phyloP scores from a whole-genome alignment of 257 asterid species.

The Solanum tacnaense region DNA sequence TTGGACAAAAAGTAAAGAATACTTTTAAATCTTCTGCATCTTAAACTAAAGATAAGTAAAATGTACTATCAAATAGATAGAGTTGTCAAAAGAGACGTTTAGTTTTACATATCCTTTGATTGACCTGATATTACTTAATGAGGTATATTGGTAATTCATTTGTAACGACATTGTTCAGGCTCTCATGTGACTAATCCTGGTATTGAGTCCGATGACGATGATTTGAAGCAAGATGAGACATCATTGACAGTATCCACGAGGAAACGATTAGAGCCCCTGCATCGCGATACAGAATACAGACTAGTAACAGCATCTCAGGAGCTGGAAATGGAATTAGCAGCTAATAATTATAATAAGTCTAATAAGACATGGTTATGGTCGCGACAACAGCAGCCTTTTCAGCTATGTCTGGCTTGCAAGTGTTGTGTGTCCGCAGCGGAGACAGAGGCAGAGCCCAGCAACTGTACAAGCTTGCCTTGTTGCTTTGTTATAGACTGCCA shows the following conservation, averaged over 20 bases:
- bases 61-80: too few relatives aligned
- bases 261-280: neutral
- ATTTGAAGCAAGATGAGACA: neutral
- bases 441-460: neutral
- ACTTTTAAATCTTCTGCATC: neutral
- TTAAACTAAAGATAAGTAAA: neutral
- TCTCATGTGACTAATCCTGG: neutral
- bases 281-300: neutral
- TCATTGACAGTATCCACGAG: neutral
- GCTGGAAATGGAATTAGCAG: neutral
- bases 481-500: constrained; percentile 12
- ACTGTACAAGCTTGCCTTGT: constrained; percentile 1
- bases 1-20: neutral
- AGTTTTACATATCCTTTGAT: neutral
- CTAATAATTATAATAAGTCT: neutral
- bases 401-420: neutral
- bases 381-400: neutral
- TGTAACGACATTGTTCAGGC: neutral
- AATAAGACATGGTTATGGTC: neutral
- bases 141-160: neutral
- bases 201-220: neutral
- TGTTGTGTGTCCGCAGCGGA: neutral
- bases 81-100: neutral
- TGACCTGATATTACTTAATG: neutral
- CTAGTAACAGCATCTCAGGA: neutral